These are phyloP conservation scores for Serendipita sp. DNA, from an alignment of 1,284 basidiomycete genomes.

Conservation along the genomic window DNA sequence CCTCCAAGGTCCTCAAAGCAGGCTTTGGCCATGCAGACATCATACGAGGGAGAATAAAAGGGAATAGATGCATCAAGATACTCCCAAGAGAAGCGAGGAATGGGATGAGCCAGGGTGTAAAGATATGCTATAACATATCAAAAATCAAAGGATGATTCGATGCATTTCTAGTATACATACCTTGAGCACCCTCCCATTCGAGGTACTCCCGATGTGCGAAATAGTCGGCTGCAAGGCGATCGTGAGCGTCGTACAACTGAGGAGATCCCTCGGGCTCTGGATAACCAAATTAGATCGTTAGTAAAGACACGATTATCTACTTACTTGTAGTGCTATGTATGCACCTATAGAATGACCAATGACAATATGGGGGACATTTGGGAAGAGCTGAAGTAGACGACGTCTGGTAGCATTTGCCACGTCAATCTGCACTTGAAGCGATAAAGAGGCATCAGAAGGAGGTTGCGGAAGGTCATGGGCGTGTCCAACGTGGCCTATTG, in stretches of 20 bases:
- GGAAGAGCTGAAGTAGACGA: not conserved
- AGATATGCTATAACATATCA: not conserved
- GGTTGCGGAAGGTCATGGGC: constrained; percentile 1
- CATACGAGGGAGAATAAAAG: not conserved
- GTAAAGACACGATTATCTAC: not conserved
- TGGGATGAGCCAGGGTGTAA: not conserved
- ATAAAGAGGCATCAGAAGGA: not conserved
- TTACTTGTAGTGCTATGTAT: not conserved
- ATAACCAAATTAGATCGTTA: not conserved
- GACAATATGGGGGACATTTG: not conserved
- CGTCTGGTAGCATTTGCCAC: not conserved
- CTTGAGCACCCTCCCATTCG: not conserved
- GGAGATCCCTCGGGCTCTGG: not conserved
- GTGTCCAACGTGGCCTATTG: constrained; percentile 2
- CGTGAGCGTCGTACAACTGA: not conserved
- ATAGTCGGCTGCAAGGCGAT: not conserved
- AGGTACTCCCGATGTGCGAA: not conserved
- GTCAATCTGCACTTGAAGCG: not conserved
- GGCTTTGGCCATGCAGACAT: not conserved
- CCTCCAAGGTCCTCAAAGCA: not conserved
- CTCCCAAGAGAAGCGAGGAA: not conserved
- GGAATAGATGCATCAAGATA: not conserved
- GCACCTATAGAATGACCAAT: not conserved
- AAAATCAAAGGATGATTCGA: not conserved
- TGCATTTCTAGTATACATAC: not conserved